These are phyloP conservation scores for Bryoglossum gracile DNA, from an alignment of 495 filamentous ascomycete species.

Conservation along the genomic window DNA sequence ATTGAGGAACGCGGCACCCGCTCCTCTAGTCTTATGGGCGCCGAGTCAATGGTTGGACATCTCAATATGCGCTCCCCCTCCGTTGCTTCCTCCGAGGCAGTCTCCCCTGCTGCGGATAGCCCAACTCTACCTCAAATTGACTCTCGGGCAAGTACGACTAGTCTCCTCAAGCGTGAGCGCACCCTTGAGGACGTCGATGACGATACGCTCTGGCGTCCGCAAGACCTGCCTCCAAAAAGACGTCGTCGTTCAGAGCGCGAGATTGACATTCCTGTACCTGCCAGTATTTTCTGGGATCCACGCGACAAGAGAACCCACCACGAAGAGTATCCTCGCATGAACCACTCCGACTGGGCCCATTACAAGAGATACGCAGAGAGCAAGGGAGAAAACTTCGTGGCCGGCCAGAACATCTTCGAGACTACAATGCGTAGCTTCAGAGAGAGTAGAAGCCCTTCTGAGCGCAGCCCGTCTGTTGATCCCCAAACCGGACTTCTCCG, in stretches of 20 bases:
- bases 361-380: conserved; percentile 35
- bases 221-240: conserved; percentile 13
- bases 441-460: conserved; percentile 16
- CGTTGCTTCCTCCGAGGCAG: conserved; percentile 22
- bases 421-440: conserved; percentile 20
- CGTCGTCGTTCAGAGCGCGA: conserved; percentile 31
- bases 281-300: conserved; percentile 43
- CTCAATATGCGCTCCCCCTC: conserved; percentile 57
- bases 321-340: conserved; percentile 48
- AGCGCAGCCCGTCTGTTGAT: too few species aligned
- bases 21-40: conserved; percentile 52
- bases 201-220: conserved; percentile 10
- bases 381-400: conserved; percentile 38
- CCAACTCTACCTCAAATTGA: conserved; percentile 3
- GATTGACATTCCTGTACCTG: conserved; percentile 41
- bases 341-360: conserved; percentile 38
- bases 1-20: conserved; percentile 25
- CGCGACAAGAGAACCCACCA: conserved; percentile 43
- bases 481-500: conserved; percentile 10
- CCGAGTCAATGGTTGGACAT: conserved; percentile 59
- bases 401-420: conserved; percentile 22
- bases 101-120: conserved; percentile 4
- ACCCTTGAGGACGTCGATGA: conserved; percentile 17
- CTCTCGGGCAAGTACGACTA: conserved; percentile 1
- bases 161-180: conserved; percentile 21